Conservation (phyloP, 1,139 yeast species). For the Nakaseomyces sp. region DNA sequence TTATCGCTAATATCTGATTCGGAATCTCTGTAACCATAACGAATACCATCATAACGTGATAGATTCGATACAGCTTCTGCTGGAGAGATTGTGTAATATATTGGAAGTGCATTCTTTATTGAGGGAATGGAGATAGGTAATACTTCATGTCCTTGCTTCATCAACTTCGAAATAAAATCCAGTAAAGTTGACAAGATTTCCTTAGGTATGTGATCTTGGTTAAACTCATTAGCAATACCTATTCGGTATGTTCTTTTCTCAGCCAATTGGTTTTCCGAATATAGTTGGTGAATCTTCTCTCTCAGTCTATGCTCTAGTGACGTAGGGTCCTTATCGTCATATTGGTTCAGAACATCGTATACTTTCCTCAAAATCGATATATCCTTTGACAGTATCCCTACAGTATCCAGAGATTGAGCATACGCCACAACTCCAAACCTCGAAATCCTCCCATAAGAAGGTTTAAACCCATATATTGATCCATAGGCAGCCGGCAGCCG, state of each 20-base stretch:
- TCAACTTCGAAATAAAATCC: conserved; percentile 37
- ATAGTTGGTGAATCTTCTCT: conserved; percentile 18
- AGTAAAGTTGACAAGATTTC: conserved; percentile 43
- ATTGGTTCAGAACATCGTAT: conserved; percentile 46
- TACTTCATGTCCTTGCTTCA: conserved; percentile 46
- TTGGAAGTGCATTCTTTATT: conserved; percentile 58
- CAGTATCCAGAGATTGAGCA: conserved; percentile 92
- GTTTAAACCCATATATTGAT: conserved; percentile 79
- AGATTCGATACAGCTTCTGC: conserved; percentile 93
- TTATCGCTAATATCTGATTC: conserved; percentile 33
- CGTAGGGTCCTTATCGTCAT: conserved; percentile 78
- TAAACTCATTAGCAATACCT: conserved; percentile 67
- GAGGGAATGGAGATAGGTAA: conserved; percentile 62
- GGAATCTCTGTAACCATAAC: conserved; percentile 58
- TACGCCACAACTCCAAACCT: conserved; percentile 88
- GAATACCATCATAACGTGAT: conserved; percentile 79
- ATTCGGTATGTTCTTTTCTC: conserved; percentile 34
- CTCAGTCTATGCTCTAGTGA: conserved; percentile 41
- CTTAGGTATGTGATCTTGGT: conserved; percentile 46
- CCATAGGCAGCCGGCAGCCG: conserved; percentile 87
- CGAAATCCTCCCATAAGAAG: conserved; percentile 83
- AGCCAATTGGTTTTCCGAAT: conserved; percentile 11
- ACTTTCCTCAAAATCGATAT: conserved; percentile 40
- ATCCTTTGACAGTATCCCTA: conserved; percentile 63
- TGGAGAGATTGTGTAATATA: conserved; percentile 81